Percentiles rank a stretch among this genome's conserved stretches.
These are phyloP conservation scores for Butyriboletus loyo DNA, from an alignment of 768 basidiomycete genomes.

Conservation along the genomic window DNA sequence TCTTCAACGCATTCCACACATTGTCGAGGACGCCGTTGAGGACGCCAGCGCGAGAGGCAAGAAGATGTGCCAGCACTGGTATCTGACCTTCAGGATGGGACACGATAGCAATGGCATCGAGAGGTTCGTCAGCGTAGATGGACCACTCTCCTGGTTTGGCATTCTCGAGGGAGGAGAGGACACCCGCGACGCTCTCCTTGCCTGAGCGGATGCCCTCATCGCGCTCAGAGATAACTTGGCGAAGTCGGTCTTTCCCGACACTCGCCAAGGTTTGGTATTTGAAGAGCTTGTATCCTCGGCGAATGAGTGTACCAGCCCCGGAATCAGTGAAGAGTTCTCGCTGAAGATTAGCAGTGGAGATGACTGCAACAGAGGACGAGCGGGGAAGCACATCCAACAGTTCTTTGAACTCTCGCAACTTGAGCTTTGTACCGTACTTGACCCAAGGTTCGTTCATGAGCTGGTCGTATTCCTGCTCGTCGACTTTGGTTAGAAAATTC, in stretches of 20 bases:
- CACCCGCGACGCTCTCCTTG: slow-evolving; percentile 79
- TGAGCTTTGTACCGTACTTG: slow-evolving; percentile 98
- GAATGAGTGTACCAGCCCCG: slow-evolving; percentile 96
- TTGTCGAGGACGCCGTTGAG: slow-evolving; percentile 97
- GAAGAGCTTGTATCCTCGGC: slow-evolving; percentile 97
- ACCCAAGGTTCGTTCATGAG: slow-evolving; percentile 99
- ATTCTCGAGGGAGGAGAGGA: slow-evolving; percentile 55
- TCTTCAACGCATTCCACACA: slow-evolving; percentile 94
- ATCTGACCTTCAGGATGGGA: slow-evolving; percentile 85
- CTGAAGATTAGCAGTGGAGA: slow-evolving; percentile 87
- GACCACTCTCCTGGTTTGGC: slow-evolving; percentile 84
- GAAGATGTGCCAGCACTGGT: slow-evolving; percentile 90
- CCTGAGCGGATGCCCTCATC: slow-evolving; percentile 89
- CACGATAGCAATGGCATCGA: slow-evolving; percentile 93
- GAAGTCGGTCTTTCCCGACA: slow-evolving; percentile 90
- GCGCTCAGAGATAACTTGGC: slow-evolving; percentile 92
- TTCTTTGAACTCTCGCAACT: slow-evolving; percentile 98
- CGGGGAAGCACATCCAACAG: slow-evolving; percentile 97
- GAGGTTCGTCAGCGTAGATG: slow-evolving; percentile 97
- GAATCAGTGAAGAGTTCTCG: slow-evolving; percentile 99
- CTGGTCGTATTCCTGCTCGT: slow-evolving; percentile 80
- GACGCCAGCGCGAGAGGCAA: slow-evolving; percentile 82
- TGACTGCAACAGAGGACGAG: slow-evolving; percentile 97
- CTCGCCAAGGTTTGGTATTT: slow-evolving; percentile 78
- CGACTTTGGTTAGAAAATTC: neutral